Base-by-base conservation (phyloP, 2,329 filamentous ascomycete genomes). In the Fusarium veterinarium region DNA sequence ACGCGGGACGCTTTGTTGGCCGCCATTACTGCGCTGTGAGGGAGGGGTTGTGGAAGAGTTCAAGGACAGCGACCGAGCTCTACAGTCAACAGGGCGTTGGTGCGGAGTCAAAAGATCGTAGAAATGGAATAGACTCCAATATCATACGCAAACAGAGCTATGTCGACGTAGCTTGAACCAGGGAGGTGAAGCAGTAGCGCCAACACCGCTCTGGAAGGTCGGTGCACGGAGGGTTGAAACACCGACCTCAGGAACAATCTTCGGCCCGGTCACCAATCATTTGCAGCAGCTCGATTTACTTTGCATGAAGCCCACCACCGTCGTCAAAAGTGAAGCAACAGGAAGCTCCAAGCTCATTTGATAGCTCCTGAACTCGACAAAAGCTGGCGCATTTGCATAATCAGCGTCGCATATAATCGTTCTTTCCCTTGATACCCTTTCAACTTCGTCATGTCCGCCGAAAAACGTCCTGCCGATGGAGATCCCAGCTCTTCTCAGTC, bases 391-490 rank as follows among this genome's bases (percentile, higher is more conserved):
- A 62, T 63, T 48, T 38, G 19, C 25, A 63, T 53, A 67, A 53
- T 23, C 19, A 17, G 57, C 33, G 60, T 77, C 70, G 61, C 70
- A 31, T 63, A 49, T 20, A 8, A 17, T 52, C 38, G 8, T 10
- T 12, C 4, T 7, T 38, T 19, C 11, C 3, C 28, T 23, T 40
- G 8, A 17, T 51, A 19, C 20, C n/a, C 45, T 51, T 38, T 20
- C 30, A 41, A 55, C 8, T 33, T 41, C 76, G 80, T n/a, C 67
- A 98, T 97, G 95, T 94, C 95, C 38, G 89, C 93, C 71, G 95
- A 97, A 83, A 98, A 99, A 85, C 91, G 96, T 80, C 93, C 95
- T 67, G 95, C 95, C n/a, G 91, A 93, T 69, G 92, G 93, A 76
- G 92, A 93, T 68, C 95, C 95, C 75, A 90, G 91, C 77, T 90